Base-by-base conservation (phyloP, 306 rosid species). In the Cucumis hystrix region DNA sequence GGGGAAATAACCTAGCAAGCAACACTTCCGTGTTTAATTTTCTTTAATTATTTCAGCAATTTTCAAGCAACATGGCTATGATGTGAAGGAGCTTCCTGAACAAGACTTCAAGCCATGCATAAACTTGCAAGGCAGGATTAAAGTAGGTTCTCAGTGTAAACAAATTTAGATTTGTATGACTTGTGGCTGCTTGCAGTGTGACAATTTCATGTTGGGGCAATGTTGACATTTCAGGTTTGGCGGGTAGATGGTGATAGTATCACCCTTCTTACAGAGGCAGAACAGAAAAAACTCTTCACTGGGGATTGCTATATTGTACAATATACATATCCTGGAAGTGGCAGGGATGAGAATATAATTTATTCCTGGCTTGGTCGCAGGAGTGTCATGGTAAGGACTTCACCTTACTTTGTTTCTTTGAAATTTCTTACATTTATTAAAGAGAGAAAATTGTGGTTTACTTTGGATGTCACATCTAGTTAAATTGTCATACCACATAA, bases 41-140 rank as follows among this genome's bases (percentile, higher is more conserved):
- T 77, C 45, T 69, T 78, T 71, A 79, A 37, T 63, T 73, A 10
- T 82, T 77, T 64, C 94, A 94, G 98, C 97, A 81, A 91, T 94
- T 81, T 94, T 94, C 87, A 94, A 94, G 95, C 97, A 94, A n/a
- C 96, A 94, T 65, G 98, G 98, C 74, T 92, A 85, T 76, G 96
- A 88, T 56, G 98, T 94, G 85, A 90, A 86, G 82, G 97, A 94
- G 87, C 89, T 94, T 80, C 97, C 98, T 25, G 93, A 88, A 80
- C 92, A 80, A 80, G 86, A 89, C 78, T 80, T 71, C 63, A 90
- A 87, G 81, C 87, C 87, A 57, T 81, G 88, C 79, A 87, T 90
- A 75, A 88, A 88, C 79, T 83, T 86, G 82, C 79, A 86, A 41
- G 98, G 98, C 83, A 85, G 83, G 39, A n/a, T 87, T 82, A 94